Conservation (phyloP, 306 rosid species). For the Lathyrus tuberosus region DNA sequence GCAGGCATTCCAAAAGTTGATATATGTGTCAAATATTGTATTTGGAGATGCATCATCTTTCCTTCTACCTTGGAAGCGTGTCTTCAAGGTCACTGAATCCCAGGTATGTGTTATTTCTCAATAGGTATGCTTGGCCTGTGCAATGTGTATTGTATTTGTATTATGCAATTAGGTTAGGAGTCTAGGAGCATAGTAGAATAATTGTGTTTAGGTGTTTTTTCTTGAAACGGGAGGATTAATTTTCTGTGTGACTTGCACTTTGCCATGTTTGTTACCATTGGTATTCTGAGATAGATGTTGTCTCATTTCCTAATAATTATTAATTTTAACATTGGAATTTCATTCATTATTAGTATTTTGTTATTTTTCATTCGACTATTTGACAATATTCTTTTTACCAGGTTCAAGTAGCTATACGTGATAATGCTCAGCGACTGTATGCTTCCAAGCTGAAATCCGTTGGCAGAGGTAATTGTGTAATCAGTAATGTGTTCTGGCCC, state of each 20-base stretch:
- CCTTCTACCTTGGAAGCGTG: conserved; percentile 98
- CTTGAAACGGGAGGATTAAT: conserved; percentile 1
- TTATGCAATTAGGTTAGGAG: conserved; percentile 4
- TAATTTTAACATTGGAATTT: conserved; percentile 6
- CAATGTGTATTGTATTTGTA: not conserved
- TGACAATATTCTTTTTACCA: conserved; percentile 42
- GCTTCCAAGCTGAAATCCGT: conserved; percentile 77
- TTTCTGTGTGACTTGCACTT: conserved; percentile 15
- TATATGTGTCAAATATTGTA: conserved; percentile 89
- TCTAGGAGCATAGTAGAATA: conserved; percentile 7
- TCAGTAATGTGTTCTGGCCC: conserved; percentile 24
- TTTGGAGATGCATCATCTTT: conserved; percentile 96
- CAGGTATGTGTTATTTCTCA: conserved; percentile 61
- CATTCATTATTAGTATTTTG: not conserved
- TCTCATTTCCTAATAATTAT: conserved; percentile 25
- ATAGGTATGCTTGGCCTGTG: conserved; percentile 13
- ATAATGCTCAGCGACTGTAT: conserved; percentile 86
- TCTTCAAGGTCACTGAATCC: conserved; percentile 85
- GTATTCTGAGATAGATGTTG: conserved; percentile 6
- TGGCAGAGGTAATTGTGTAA: conserved; percentile 71
- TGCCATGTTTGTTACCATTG: conserved; percentile 27
- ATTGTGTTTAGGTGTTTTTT: conserved; percentile 2
- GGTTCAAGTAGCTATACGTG: conserved; percentile 95
- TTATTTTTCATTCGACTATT: conserved; percentile 28
- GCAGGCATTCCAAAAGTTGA: conserved; percentile 99